These are phyloP conservation scores for Rugonectria rugulosa DNA, from an alignment of 2,329 filamentous ascomycete genomes.

Conservation along the genomic window DNA sequence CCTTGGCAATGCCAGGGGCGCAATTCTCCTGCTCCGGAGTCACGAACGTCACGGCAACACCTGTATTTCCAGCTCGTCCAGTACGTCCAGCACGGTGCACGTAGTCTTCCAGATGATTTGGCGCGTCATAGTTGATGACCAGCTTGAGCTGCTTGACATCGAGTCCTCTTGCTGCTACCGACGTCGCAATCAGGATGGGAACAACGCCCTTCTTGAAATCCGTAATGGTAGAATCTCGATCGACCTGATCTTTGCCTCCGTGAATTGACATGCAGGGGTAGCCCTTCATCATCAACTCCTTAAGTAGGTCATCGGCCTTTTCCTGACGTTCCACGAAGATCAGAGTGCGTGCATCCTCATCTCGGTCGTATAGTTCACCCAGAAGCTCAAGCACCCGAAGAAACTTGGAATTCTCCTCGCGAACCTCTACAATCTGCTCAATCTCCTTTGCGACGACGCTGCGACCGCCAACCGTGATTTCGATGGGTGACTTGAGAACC, in stretches of 20 bases:
- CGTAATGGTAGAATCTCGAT: conserved; percentile 88
- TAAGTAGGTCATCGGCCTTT: conserved; percentile 81
- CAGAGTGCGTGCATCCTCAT: conserved; percentile 88
- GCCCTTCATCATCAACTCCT: conserved; percentile 81
- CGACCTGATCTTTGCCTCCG: conserved; percentile 91
- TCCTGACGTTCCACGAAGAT: conserved; percentile 95
- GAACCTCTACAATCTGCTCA: conserved; percentile 89
- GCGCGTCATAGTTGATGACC: conserved; percentile 94
- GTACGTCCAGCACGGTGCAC: conserved; percentile 94
- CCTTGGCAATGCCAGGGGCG: conserved; percentile 86
- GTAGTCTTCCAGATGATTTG: conserved; percentile 95
- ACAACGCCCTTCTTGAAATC: conserved; percentile 94
- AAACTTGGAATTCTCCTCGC: conserved; percentile 85
- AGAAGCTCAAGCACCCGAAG: conserved; percentile 83
- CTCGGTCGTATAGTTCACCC: conserved; percentile 83
- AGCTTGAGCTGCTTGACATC: conserved; percentile 97
- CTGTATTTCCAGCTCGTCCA: conserved; percentile 91
- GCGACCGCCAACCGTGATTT: conserved; percentile 90
- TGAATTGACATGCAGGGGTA: conserved; percentile 95
- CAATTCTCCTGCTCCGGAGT: conserved; percentile 92
- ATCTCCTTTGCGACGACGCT: conserved; percentile 91
- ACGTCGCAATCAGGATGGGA: conserved; percentile 91
- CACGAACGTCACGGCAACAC: conserved; percentile 93
- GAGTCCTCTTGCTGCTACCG: conserved; percentile 90
- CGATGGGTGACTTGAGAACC: conserved; percentile 82